Conservation (phyloP, 345 rosid genomes). For the rapeseed (Brassica napus) region DNA sequence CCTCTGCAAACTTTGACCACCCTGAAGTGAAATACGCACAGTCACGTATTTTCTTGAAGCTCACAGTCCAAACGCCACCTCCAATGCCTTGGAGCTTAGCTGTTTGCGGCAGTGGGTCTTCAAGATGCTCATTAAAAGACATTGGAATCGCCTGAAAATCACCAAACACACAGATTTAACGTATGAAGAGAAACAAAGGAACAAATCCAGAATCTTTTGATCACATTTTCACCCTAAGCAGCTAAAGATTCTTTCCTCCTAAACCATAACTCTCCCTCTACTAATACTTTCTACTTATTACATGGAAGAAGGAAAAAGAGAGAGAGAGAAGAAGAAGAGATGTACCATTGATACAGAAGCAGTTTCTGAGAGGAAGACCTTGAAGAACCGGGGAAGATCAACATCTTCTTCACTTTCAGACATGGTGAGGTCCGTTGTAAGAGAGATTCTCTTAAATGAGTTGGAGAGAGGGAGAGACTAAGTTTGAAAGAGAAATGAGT, state of each 20-base stretch:
- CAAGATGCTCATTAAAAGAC: constrained; percentile 12
- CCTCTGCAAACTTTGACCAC: constrained; percentile 29
- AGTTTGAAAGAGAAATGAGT: neutral
- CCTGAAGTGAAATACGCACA: constrained; percentile 12
- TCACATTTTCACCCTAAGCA: neutral
- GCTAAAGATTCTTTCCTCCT: neutral
- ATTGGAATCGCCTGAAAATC: constrained; percentile 14
- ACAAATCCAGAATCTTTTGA: neutral
- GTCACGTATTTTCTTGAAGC: neutral
- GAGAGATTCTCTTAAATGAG: neutral
- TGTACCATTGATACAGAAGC: constrained; percentile 14
- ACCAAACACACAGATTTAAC: neutral
- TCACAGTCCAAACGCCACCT: constrained; percentile 18
- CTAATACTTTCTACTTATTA: neutral
- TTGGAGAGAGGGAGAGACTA: neutral
- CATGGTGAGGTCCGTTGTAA: constrained; percentile 12
- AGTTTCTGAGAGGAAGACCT: constrained; percentile 26
- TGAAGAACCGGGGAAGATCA: constrained; percentile 34
- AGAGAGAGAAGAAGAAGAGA: neutral
- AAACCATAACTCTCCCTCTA: neutral
- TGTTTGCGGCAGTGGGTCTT: constrained; percentile 18
- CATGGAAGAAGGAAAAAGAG: neutral
- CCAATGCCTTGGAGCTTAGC: constrained; percentile 23
- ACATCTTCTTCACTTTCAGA: neutral
- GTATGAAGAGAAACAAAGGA: neutral